phyloP scores from a whole-genome alignment of 257 asterid genomes.

The Nicotiana tomentosiformis region DNA sequence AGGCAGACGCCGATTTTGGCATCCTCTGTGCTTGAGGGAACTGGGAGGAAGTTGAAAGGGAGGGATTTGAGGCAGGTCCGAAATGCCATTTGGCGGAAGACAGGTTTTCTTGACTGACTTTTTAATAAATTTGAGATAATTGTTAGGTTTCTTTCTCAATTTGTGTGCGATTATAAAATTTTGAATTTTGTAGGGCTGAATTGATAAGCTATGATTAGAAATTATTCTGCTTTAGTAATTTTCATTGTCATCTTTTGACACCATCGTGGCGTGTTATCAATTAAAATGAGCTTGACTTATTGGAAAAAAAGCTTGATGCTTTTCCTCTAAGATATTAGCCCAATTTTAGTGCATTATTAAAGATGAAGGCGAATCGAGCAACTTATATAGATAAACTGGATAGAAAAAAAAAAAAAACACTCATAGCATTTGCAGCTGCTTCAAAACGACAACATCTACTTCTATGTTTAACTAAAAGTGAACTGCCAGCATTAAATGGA shows the following conservation, averaged over 20 bases:
- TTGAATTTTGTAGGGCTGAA: not conserved
- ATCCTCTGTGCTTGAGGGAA: slow-evolving; percentile 67
- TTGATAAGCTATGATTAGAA: not conserved
- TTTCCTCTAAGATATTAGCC: not conserved
- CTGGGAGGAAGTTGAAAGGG: slow-evolving; percentile 74
- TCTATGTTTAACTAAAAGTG: not conserved
- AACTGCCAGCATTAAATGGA: not conserved
- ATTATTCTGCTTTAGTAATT: not conserved
- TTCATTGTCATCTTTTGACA: not conserved
- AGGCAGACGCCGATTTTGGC: slow-evolving; percentile 46
- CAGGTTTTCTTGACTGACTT: slow-evolving; percentile 55
- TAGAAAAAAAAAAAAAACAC: not conserved
- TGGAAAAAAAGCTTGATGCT: not conserved
- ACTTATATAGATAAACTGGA: not conserved
- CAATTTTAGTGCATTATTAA: not conserved
- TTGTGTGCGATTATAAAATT: not conserved
- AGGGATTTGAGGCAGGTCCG: slow-evolving; percentile 77
- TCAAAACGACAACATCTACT: not conserved
- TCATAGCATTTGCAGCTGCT: not conserved
- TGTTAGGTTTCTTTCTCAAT: not conserved
- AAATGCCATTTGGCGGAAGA: slow-evolving; percentile 54
- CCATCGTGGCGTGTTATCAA: not conserved
- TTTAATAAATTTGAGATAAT: slow-evolving; percentile 7
- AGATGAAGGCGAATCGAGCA: not conserved
- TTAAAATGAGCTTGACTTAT: not conserved